phyloP scores from a whole-genome alignment of 371 early-diverging fungal genomes.

The Haplosporangium sp. region DNA sequence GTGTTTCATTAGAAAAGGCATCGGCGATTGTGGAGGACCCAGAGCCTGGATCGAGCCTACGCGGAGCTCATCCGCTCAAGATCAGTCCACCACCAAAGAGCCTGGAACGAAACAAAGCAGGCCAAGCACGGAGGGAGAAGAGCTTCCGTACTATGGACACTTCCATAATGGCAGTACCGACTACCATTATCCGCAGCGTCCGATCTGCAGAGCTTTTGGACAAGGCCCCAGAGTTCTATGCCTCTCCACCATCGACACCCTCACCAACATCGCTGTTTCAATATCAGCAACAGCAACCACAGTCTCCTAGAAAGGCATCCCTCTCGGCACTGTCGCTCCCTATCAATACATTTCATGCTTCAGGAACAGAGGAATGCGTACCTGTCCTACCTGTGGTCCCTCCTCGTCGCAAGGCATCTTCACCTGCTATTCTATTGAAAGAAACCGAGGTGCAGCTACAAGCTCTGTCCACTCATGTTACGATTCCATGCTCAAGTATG shows the following conservation, averaged over 20 bases:
- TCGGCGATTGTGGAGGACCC: too few relatives aligned
- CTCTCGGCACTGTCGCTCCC: constrained; percentile 16
- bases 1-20: too few relatives aligned
- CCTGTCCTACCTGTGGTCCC: constrained; percentile 18
- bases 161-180: constrained; percentile 1
- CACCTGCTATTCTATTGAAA: constrained; percentile 18
- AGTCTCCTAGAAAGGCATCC: constrained; percentile 18
- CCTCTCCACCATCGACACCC: constrained; percentile 31
- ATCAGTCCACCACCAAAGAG: constrained; percentile 2
- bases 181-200: constrained; percentile 3
- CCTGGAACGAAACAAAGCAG: background rate
- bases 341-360: constrained; percentile 2
- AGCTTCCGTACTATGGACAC: constrained; percentile 32
- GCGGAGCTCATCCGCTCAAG: background rate
- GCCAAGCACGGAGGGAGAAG: constrained; percentile 8
- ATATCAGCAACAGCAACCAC: constrained; percentile 5
- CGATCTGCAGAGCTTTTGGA: constrained; percentile 14
- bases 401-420: constrained; percentile 33
- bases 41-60: background rate
- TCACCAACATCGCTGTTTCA: constrained; percentile 9
- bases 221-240: constrained; percentile 4
- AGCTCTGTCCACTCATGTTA: background rate
- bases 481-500: background rate
- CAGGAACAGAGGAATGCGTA: background rate
- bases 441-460: background rate